A percentile compares a stretch with the other conserved stretches of the same genome.
phyloP scores from a whole-genome alignment of 2,329 filamentous ascomycete species.

The Exophiala aquamarina region DNA sequence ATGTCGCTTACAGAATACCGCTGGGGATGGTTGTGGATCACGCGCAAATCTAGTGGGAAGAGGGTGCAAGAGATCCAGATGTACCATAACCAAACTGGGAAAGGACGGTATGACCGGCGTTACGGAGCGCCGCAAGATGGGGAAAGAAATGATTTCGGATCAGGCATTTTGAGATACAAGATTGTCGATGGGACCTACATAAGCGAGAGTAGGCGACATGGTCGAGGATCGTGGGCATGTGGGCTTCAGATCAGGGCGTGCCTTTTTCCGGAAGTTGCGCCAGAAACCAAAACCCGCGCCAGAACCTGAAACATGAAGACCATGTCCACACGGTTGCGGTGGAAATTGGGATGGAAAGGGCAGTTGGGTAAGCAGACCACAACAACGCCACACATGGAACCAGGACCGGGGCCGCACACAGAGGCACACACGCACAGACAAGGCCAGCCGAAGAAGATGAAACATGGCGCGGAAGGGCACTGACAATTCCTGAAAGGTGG shows the following conservation, averaged over 20 bases:
- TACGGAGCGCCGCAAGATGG: background rate
- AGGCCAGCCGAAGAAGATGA: background rate
- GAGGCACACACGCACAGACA: no score
- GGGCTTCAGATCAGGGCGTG: slow-evolving; percentile 5
- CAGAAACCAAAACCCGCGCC: slow-evolving; percentile 1
- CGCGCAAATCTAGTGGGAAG: slow-evolving; percentile 2
- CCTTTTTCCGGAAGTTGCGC: slow-evolving; percentile 19
- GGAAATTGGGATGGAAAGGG: slow-evolving; percentile 8
- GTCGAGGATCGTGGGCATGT: background rate
- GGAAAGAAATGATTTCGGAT: slow-evolving; percentile 5
- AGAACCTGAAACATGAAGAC: slow-evolving; percentile 15
- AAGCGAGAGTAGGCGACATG: slow-evolving; percentile 18
- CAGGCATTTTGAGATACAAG: slow-evolving; percentile 3
- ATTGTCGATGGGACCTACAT: slow-evolving; percentile 2
- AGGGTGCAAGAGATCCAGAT: slow-evolving; percentile 5
- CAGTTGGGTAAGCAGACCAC: background rate
- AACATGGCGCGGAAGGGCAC: slow-evolving; percentile 1
- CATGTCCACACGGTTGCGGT: slow-evolving; percentile 3
- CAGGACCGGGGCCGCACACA: no score
- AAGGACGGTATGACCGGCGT: background rate
- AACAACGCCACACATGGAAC: background rate
- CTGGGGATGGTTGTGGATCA: slow-evolving; percentile 4
- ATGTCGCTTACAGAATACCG: slow-evolving; percentile 17
- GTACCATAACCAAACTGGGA: background rate
- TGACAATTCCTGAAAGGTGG: background rate